Evolutionary conservation across 768 basidiomycete genomes (phyloP).

Genomic region (Terana coerulea): DNA sequence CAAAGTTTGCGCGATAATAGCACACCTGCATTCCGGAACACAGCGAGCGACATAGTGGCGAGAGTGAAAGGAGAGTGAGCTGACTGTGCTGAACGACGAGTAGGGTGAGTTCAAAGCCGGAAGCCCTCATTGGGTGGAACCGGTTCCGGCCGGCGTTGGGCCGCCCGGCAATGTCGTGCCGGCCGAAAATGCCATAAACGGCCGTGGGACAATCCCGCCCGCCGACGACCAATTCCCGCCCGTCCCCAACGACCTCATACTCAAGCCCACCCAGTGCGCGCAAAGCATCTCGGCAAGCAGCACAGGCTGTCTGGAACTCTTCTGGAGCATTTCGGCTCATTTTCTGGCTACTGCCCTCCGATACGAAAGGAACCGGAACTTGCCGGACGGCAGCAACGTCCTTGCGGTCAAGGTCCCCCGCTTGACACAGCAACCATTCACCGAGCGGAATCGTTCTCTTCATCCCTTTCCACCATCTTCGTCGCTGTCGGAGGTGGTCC

Average conservation of each 20-base stretch:
- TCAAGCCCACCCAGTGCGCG: too few relatives aligned
- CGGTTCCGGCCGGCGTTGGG: conserved; percentile 4
- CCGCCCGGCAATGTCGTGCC: neutral
- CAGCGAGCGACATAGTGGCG: conserved; percentile 43
- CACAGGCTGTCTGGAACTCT: too few relatives aligned
- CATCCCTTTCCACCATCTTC: neutral
- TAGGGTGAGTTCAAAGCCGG: conserved; percentile 9
- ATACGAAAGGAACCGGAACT: neutral
- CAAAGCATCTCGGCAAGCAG: too few relatives aligned
- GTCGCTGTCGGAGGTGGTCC: neutral
- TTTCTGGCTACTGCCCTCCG: neutral
- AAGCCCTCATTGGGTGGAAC: conserved; percentile 9
- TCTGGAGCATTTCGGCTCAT: too few relatives aligned
- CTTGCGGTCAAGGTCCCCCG: conserved; percentile 1
- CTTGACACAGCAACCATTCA: conserved; percentile 5
- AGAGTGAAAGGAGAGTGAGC: conserved; percentile 3
- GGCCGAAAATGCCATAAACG: too few relatives aligned
- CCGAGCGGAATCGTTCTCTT: neutral
- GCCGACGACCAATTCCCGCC: conserved; percentile 1
- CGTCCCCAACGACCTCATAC: neutral
- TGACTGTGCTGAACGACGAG: conserved; percentile 9
- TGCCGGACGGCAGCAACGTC: conserved; percentile 7
- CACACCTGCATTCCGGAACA: conserved; percentile 34
- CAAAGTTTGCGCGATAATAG: neutral
- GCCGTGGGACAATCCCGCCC: neutral